Base-by-base conservation (phyloP, 2,329 filamentous ascomycete species). In the Beauveria australis region DNA sequence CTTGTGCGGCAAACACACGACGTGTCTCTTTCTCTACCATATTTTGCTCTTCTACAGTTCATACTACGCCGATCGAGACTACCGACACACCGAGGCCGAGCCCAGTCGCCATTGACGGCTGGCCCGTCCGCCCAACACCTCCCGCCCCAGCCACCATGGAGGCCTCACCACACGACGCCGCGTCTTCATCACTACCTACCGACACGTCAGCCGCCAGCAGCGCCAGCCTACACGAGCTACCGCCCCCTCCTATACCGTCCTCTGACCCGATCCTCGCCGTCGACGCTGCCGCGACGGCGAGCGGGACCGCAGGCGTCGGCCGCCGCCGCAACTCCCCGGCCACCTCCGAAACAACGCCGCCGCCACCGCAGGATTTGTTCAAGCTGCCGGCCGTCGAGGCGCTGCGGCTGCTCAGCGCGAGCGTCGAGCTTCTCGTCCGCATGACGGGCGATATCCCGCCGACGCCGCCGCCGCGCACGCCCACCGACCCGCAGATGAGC, bases 401-500 rank as follows among this genome's bases (percentile, higher is more conserved):
- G 5, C 81, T 97, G 69, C 89, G 88, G 69, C 78, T 96, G 64
- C 81, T 97, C n/a, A 87, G 87, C 66, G 80, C 84, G 44, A 84
- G 84, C 61, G 78, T 92, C 63, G 88, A 92, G 67, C 80, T 84
- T 4, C 79, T 94, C 56, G 87, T 91, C 30, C 81, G 82, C 64
- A 79, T 87, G 62, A 90, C 88, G 1, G 89, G 89, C 69, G 90
- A 96, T 68, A 79, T 94, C 14, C 90, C 89, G 24, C 89, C 88
- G 18, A 94, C 88, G n/a, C 89, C 88, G 60, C 88, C 89, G 5
- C 81, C 87, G 2, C 81, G 80, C 58, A 81, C 80, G 26, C 83
- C 84, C 0, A 81, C 80, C 2, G 81, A 86, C n/a, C 86, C 88
- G 24, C 85, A 86, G 69, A 84, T 87, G 82, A 79, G 78, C 63